These are phyloP conservation scores for Raffaelea ambrosiae DNA, from an alignment of 2,329 filamentous ascomycete genomes.

Conservation along the genomic window DNA sequence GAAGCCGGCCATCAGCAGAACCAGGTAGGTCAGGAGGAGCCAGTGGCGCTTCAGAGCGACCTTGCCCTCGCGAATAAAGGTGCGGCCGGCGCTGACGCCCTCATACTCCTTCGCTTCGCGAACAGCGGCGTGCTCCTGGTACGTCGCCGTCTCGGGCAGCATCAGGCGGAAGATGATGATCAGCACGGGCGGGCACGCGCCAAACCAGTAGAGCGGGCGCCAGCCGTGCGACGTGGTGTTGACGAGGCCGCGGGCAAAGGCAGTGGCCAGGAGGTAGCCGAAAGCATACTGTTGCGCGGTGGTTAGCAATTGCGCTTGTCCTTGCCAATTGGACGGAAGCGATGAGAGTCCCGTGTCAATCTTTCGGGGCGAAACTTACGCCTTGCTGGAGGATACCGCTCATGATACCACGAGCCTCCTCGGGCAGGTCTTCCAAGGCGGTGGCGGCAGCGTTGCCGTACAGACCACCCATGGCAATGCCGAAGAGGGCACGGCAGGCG, in stretches of 20 bases:
- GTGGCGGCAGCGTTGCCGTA: slow-evolving; percentile 74
- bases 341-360: neutral
- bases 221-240: slow-evolving; percentile 55
- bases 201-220: slow-evolving; percentile 72
- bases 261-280: slow-evolving; percentile 15
- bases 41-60: slow-evolving; percentile 73
- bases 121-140: slow-evolving; percentile 12
- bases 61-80: slow-evolving; percentile 56
- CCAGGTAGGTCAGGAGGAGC: slow-evolving; percentile 69
- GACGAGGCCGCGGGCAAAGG: slow-evolving; percentile 38
- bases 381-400: slow-evolving; percentile 77
- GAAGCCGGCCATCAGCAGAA: slow-evolving; percentile 82
- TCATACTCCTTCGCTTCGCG: slow-evolving; percentile 44
- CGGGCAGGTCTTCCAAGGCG: slow-evolving; percentile 53
- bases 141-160: slow-evolving; percentile 14
- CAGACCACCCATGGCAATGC: slow-evolving; percentile 73
- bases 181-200: slow-evolving; percentile 53
- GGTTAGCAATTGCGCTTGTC: too few species aligned
- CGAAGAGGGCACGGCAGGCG: slow-evolving; percentile 65
- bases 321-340: neutral
- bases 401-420: slow-evolving; percentile 67
- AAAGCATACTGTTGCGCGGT: slow-evolving; percentile 43
- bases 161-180: slow-evolving; percentile 14
- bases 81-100: slow-evolving; percentile 57
- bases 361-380: too few species aligned